A percentile compares a stretch with the other conserved stretches of the same genome.
These are phyloP conservation scores for Nepenthes alata DNA, from an alignment of 179 eudicot genomes.

Conservation along the genomic window DNA sequence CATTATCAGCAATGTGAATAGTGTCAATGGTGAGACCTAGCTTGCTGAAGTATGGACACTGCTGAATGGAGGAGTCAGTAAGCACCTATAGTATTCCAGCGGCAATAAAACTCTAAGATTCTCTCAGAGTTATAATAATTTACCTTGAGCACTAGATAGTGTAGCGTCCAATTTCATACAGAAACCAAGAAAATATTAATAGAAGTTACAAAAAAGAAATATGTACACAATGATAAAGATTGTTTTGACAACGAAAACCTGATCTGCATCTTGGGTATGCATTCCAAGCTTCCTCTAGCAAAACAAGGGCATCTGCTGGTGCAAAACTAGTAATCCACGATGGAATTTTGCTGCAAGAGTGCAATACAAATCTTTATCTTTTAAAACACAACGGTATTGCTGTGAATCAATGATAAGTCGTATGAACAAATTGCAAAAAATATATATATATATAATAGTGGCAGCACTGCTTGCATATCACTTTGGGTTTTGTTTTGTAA, in stretches of 20 bases:
- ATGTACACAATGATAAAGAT: neutral
- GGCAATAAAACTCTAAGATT: neutral
- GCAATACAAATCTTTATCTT: neutral
- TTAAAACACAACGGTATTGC: neutral
- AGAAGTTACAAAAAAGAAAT: neutral
- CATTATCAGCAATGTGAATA: conserved; percentile 45
- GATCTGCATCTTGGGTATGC: conserved; percentile 63
- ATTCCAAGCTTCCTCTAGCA: conserved; percentile 73
- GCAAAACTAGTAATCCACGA: conserved; percentile 53
- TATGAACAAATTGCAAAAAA: too few relatives aligned
- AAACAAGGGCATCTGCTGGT: conserved; percentile 37
- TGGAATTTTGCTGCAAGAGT: conserved; percentile 50
- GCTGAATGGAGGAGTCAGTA: conserved; percentile 5
- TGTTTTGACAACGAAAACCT: conserved; percentile 21
- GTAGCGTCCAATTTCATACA: conserved; percentile 6
- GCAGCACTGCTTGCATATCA: too few relatives aligned
- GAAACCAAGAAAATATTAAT: conserved; percentile 10
- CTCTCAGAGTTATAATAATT: neutral
- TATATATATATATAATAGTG: too few relatives aligned
- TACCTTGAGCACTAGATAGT: conserved; percentile 44
- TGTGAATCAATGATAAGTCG: neutral
- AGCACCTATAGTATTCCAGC: neutral
- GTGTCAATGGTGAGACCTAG: conserved; percentile 42
- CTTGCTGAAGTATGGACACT: conserved; percentile 48
- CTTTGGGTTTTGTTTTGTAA: too few relatives aligned